phyloP scores from a whole-genome alignment of 2,329 filamentous ascomycete species.

The Diaporthe velutina region DNA sequence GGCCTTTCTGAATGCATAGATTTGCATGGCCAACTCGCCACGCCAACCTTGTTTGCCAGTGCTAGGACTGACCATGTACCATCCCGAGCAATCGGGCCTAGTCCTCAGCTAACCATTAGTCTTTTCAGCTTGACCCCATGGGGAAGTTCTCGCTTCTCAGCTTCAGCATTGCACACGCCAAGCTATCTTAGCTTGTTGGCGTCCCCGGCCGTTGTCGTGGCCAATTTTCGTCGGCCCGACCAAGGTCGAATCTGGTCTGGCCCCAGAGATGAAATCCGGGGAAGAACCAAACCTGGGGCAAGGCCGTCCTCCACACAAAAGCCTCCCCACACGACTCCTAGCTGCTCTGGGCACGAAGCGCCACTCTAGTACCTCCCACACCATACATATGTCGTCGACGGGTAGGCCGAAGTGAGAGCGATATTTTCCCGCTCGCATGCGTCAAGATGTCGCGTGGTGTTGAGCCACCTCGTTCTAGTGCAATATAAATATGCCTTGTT shows the following conservation, averaged over 20 bases:
- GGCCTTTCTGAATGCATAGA: background rate
- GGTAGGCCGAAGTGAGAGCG: slow-evolving; percentile 21
- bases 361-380: background rate
- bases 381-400: slow-evolving; percentile 18
- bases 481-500: slow-evolving; percentile 1
- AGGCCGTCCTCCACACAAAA: slow-evolving; percentile 3
- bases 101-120: slow-evolving; percentile 22
- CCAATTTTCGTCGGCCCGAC: slow-evolving; percentile 21
- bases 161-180: slow-evolving; percentile 18
- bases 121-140: slow-evolving; percentile 23
- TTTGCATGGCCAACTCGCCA: background rate
- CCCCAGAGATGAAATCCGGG: slow-evolving; percentile 12
- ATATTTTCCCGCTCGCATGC: slow-evolving; percentile 21
- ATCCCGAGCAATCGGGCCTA: slow-evolving; percentile 10
- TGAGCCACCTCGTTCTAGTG: background rate
- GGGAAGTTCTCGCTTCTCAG: slow-evolving; percentile 25
- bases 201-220: background rate
- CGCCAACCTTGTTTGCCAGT: slow-evolving; percentile 14
- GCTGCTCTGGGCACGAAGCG: background rate
- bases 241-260: slow-evolving; percentile 8
- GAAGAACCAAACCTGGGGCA: slow-evolving; percentile 23
- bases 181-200: background rate
- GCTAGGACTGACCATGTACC: background rate
- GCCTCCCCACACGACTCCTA: slow-evolving; percentile 10
- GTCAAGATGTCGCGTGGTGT: background rate